These are phyloP conservation scores for Vaccinium myrtillus DNA, from an alignment of 148 eudicot genomes.

Conservation along the genomic window DNA sequence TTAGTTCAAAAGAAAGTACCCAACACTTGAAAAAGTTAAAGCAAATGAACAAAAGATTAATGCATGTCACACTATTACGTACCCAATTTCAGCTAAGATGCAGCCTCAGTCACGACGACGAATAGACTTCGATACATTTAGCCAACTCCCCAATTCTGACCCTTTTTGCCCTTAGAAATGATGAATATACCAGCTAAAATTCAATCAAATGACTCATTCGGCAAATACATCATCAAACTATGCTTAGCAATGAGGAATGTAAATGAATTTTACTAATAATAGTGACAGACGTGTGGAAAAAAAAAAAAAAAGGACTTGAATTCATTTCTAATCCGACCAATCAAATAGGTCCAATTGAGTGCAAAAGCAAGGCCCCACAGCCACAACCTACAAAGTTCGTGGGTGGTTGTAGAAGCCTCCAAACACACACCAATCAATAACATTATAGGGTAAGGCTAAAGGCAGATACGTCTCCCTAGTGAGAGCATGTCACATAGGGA, in stretches of 20 bases:
- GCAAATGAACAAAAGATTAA: neutral
- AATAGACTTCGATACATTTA: neutral
- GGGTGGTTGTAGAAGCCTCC: neutral
- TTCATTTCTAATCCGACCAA: neutral
- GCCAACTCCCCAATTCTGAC: neutral
- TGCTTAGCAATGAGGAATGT: neutral
- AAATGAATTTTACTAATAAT: neutral
- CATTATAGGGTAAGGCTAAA: neutral
- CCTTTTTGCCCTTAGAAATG: neutral
- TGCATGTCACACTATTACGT: neutral
- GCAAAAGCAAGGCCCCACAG: neutral
- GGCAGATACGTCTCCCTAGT: neutral
- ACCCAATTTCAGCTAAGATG: neutral
- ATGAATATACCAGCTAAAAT: neutral
- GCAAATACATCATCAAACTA: neutral
- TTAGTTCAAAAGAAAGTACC: neutral
- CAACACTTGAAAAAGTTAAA: neutral
- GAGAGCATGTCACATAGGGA: no score
- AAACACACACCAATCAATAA: neutral
- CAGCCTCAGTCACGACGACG: neutral
- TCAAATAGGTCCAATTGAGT: neutral
- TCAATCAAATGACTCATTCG: neutral
- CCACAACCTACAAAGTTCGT: neutral
- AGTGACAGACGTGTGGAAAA: neutral
- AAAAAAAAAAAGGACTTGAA: neutral